Conservation (phyloP, 1,284 basidiomycete genomes). For the Moesziomyces sp. region DNA sequence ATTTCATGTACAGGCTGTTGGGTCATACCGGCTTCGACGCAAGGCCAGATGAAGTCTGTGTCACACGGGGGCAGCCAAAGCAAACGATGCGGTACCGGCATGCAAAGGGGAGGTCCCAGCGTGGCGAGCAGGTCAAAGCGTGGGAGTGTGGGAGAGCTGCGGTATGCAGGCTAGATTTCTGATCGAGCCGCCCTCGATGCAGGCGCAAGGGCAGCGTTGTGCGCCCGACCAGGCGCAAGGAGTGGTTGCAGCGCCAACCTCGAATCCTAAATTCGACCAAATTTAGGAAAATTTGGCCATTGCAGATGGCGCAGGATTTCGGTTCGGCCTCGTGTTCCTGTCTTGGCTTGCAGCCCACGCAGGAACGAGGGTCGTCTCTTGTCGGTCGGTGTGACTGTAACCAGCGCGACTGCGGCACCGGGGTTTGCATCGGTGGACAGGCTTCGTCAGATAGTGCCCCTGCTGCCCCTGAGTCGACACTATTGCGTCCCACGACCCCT, state of each 20-base stretch:
- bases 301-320: background rate
- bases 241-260: slow-evolving; percentile 2
- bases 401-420: slow-evolving; percentile 2
- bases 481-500: slow-evolving; percentile 6
- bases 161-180: slow-evolving; percentile 11
- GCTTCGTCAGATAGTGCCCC: too few species aligned
- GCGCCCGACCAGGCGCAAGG: slow-evolving; percentile 5
- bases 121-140: background rate
- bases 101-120: too few species aligned
- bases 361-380: slow-evolving; percentile 6
- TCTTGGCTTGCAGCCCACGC: slow-evolving; percentile 5
- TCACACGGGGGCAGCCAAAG: background rate
- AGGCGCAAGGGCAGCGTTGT: slow-evolving; percentile 13
- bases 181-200: slow-evolving; percentile 6
- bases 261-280: background rate
- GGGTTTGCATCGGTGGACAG: too few species aligned
- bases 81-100: too few species aligned
- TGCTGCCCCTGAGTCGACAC: background rate
- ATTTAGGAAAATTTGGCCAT: background rate
- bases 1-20: too few species aligned
- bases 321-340: slow-evolving; percentile 3
- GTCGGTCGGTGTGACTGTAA: slow-evolving; percentile 4
- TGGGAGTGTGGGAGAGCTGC: slow-evolving; percentile 5
- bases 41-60: background rate
- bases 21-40: too few species aligned